Conservation (phyloP, 164 flowering plant genomes). For the Stephania japonica region DNA sequence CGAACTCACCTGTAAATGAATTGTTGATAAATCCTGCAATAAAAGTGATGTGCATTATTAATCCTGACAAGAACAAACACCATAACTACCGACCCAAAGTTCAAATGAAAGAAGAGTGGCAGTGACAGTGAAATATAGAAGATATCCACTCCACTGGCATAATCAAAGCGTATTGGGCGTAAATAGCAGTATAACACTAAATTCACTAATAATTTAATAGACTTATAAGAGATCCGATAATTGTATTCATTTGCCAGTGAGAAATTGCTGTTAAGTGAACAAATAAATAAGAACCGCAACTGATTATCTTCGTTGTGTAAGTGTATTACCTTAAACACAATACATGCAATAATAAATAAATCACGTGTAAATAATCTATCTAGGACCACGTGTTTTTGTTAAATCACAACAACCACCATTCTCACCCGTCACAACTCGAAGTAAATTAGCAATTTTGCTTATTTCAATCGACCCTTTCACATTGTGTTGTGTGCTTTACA, state of each 20-base stretch:
- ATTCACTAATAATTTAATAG: no score
- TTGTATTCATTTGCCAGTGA: neutral
- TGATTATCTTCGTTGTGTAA: neutral
- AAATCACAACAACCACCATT: neutral
- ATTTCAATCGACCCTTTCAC: neutral
- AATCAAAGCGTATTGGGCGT: neutral
- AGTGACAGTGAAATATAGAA: neutral
- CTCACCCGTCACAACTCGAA: neutral
- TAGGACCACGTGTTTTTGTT: neutral
- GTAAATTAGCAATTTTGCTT: neutral
- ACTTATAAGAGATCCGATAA: neutral
- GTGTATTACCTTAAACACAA: neutral
- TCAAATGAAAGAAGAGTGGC: neutral
- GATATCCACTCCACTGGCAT: neutral
- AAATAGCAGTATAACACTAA: neutral
- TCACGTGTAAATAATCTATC: neutral
- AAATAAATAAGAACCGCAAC: no score
- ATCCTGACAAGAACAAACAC: neutral
- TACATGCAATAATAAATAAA: neutral
- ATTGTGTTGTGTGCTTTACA: no score
- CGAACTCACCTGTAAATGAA: conserved; percentile 28
- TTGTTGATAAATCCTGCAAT: conserved; percentile 25
- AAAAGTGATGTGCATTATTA: neutral
- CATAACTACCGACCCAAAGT: neutral
- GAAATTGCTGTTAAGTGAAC: neutral